Conservation (phyloP, 371 early-diverging fungal species). For the Lichtheimia ramosa region DNA sequence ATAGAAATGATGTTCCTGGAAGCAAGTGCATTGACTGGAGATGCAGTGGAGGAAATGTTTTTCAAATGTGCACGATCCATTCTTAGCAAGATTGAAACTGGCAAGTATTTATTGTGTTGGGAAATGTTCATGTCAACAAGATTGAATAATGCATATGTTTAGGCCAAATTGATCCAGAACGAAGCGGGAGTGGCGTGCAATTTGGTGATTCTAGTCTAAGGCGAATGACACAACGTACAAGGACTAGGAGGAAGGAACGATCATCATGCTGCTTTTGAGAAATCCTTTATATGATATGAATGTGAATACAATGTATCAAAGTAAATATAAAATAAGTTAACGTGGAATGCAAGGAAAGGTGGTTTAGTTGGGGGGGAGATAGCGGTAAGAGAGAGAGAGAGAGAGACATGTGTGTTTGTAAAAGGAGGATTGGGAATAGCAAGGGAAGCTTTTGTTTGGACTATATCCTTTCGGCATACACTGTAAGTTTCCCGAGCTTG, state of each 20-base stretch:
- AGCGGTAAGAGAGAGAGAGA: not conserved
- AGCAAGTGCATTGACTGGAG: slow-evolving; percentile 61
- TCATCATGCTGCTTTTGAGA: slow-evolving; percentile 55
- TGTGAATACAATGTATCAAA: no score
- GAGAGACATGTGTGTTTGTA: not conserved
- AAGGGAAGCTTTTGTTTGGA: no score
- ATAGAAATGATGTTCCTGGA: slow-evolving; percentile 66
- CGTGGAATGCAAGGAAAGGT: not conserved
- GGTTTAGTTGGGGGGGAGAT: not conserved
- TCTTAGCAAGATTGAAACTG: slow-evolving; percentile 62
- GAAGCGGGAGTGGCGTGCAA: slow-evolving; percentile 64
- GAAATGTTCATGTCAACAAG: not conserved
- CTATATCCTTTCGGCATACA: slow-evolving; percentile 28
- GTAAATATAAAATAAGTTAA: no score
- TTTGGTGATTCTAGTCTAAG: slow-evolving; percentile 64
- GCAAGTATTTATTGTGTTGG: slow-evolving; percentile 17
- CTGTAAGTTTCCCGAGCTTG: slow-evolving; percentile 43
- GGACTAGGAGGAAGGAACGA: slow-evolving; percentile 53
- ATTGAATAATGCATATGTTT: not conserved
- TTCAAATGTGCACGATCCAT: slow-evolving; percentile 63
- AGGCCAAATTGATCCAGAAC: slow-evolving; percentile 64
- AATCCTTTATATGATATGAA: not conserved
- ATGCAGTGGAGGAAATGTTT: slow-evolving; percentile 64
- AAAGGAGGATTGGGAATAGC: not conserved
- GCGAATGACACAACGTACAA: slow-evolving; percentile 61